Percentiles rank a stretch among this genome's conserved stretches.
Evolutionary conservation across 768 basidiomycete genomes (phyloP).

Genomic region (Russula ochroleuca): DNA sequence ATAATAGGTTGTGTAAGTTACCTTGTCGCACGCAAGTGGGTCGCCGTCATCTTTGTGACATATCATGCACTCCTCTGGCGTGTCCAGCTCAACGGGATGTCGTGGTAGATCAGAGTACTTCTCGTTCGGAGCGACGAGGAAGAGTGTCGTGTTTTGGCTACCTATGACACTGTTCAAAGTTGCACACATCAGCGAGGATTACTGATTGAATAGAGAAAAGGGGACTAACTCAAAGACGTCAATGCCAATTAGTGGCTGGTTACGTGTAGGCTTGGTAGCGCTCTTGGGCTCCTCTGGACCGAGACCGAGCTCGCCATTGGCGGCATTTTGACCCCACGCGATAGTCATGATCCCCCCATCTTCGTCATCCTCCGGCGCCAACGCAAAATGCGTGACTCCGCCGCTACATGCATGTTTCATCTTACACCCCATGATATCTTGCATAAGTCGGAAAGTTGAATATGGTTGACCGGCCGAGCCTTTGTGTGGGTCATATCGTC

Average conservation of each 20-base stretch:
- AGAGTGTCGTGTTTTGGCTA: slow-evolving; percentile 80
- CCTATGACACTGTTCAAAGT: slow-evolving; percentile 65
- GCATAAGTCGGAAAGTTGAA: slow-evolving; percentile 81
- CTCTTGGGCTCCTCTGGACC: slow-evolving; percentile 81
- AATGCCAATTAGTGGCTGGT: slow-evolving; percentile 68
- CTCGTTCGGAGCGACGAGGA: slow-evolving; percentile 73
- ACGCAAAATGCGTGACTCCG: slow-evolving; percentile 84
- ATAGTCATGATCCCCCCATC: slow-evolving; percentile 69
- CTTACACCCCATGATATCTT: slow-evolving; percentile 87
- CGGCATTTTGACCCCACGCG: slow-evolving; percentile 81
- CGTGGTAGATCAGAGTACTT: slow-evolving; percentile 74
- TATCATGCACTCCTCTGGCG: slow-evolving; percentile 63
- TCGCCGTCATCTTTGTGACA: slow-evolving; percentile 71
- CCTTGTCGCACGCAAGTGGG: slow-evolving; percentile 90
- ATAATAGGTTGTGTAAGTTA: slow-evolving; percentile 29
- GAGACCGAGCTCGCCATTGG: slow-evolving; percentile 81
- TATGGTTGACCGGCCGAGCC: slow-evolving; percentile 88
- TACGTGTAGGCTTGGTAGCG: slow-evolving; percentile 73
- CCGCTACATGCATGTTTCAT: slow-evolving; percentile 65
- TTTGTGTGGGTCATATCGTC: slow-evolving; percentile 30
- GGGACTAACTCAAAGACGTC: slow-evolving; percentile 68
- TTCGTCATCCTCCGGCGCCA: slow-evolving; percentile 75
- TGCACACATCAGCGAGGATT: background rate
- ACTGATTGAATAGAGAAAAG: background rate
- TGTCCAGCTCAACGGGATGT: slow-evolving; percentile 68